Base-by-base conservation (phyloP, 2,329 filamentous ascomycete species). In the Apiospora phragmitis region DNA sequence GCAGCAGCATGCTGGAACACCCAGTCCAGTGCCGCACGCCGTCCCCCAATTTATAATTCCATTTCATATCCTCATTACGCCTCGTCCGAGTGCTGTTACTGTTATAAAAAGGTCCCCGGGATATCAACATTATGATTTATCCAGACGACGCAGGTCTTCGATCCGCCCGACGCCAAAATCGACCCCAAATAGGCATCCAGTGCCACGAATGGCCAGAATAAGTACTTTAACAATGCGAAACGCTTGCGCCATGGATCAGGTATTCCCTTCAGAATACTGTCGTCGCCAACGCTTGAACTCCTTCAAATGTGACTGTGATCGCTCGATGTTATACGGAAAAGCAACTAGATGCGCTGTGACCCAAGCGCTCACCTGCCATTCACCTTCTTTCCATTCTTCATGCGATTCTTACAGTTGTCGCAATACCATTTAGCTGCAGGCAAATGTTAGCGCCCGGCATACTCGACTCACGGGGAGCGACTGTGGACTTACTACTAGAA, bases 361-460 rank as follows among this genome's bases (percentile, higher is more conserved):
- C 55, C 55, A 9, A 35, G 35, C 47, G 69, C 71, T 79, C 80
- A 87, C 76, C 86, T 84, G 59, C 83, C 83, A 72, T 82, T 84
- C 16, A 82, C 76, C 75, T 88, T 88, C 77, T 87, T 90, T 66
- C 86, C 85, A 70, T 86, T 84, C 76, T 88, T 88, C 75, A 92
- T 83, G 65, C 87, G 86, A 74, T 91, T 90, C 78, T 93, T 93
- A 81, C 92, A 94, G 77, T 94, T 92, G 72, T 93, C 91, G 79
- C 92, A 94, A 77, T 92, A 94, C 92, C 92, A 94, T 88, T 93
- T 94, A 68, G 91, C 91, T 93, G 76, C 32, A 26, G 16, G 21
- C n/a, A 29, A 41, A 26, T 21, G 55, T 62, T 62, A 62, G 55
- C 55, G 32, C 9, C 55, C 55, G 32, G 24, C 7, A 9, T 18